Base-by-base conservation (phyloP, 1,139 yeast genomes). In the Taiozyma sp. region DNA sequence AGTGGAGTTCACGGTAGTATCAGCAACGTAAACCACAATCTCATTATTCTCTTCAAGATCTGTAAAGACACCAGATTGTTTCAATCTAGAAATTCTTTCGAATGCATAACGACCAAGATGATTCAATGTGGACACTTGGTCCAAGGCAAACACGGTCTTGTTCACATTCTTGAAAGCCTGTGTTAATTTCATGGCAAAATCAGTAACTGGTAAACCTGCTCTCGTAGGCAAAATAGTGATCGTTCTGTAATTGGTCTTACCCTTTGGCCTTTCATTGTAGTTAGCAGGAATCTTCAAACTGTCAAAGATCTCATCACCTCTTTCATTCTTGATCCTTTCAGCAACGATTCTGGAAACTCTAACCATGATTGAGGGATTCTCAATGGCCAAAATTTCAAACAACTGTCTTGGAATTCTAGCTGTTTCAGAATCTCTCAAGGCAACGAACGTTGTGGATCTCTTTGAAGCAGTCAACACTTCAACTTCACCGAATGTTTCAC, bases 21-120 rank as follows among this genome's bases (percentile, higher is more conserved):
- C 98, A 40, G 96, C 93, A 24, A 93, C 83, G 63, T 93, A 93
- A 4, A 93, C 81, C 8, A 93, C 87, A 4, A 92, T 87, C 61
- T 92, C 90, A 65, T 84, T 89, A 56, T 83, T 81, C 62, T 92
- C 98, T 72, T 93, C 99, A 51, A 93, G 74, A 57, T 91, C 96
- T 0, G 97, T 89, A 63, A 93, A 86, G 63, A 87, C 89, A 0
- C 97, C 97, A 46, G 95, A 81, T 55, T 92, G 83, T 65, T 90
- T 91, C 62, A 93, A 73, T 51, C 86, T 82, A 0, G 97, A 90
- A 53, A 93, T 75, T 60, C 85, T 92, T 66, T 90, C 96, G 71
- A 93, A 93, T 0, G 99, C 98, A 69, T 92, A 90, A 51, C 92
- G 79, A 0, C 99, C 99, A 53, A 93, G 73, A 66, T 88, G 93